Evolutionary conservation across 2,329 filamentous ascomycete species (phyloP), one percentile per base, ranked within the genome.

Genomic region (Hypoxylon sp.): DNA sequence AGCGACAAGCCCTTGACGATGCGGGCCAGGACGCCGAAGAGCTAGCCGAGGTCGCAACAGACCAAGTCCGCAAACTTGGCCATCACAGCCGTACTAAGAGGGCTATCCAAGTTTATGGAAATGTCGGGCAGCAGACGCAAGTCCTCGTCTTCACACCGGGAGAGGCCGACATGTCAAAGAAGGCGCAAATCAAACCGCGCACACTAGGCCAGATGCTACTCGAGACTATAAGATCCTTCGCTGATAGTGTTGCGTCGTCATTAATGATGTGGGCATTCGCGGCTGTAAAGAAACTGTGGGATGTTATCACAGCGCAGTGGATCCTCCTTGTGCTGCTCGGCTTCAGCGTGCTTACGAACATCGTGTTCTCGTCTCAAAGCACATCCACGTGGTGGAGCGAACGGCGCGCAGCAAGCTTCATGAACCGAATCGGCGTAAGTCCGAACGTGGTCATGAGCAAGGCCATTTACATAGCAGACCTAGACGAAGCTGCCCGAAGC

Each of bases 301-400:
- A 88, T 66, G 86, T 94, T 3, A 80, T 90, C 42, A 91, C 87
- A 31, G 92, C 93, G 9, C 90, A 98, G 77, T 88, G 90, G 44
- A 77, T 97, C 19, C 87, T 98, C 4, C 81, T 98, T 31, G 76
- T 85, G 2, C 78, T 95, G 13, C 84, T 98, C 17, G 83, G 85
- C 0, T 74, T 91, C 31, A 98, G 94, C 76, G 80, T 89, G 11
- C 75, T 93, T 10, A 86, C 89, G 53, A 98, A 98, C 76, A 80
- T 91, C 22, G 86, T 94, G 72, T 89, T 94, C 76, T 90, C 92
- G 0, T 92, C 91, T 11, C 88, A 90, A 69, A 90, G 93, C 76
- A 88, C 88, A 5, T 89, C 90, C 74, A 84, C 87, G 1, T 98
- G 94, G 94, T 97, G 93, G 92, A 86, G 88, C 50, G 95, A 98